Percentiles rank a stretch among this genome's conserved stretches.
Conservation (phyloP, 495 filamentous ascomycete species). For the Podospora bellae-mahoneyi region DNA sequence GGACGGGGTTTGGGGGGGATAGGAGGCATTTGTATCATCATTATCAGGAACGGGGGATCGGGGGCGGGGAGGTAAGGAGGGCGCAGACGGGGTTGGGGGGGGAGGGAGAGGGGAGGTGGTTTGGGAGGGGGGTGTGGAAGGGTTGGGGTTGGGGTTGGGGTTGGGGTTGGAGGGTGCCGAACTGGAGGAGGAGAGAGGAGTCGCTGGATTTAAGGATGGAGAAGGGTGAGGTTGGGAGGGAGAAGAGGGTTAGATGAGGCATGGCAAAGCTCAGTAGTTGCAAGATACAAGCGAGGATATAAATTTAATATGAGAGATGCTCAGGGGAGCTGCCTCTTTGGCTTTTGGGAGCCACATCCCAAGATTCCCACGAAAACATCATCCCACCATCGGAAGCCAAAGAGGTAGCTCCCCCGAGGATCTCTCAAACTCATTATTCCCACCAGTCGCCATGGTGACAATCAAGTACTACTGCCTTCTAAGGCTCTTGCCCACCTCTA, state of each 20-base stretch:
- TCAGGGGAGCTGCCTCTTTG: too few relatives aligned
- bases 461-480: too few relatives aligned
- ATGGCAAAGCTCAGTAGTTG: too few relatives aligned
- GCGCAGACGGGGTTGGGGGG: background rate
- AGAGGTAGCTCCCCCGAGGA: too few relatives aligned
- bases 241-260: background rate
- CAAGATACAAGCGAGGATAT: too few relatives aligned
- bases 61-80: background rate
- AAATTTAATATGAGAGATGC: too few relatives aligned
- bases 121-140: background rate
- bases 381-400: too few relatives aligned
- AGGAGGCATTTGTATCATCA: slow-evolving; percentile 7
- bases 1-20: background rate
- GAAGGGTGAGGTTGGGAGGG: background rate
- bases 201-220: background rate
- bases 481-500: too few relatives aligned
- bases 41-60: background rate
- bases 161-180: background rate
- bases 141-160: background rate
- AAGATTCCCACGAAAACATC: too few relatives aligned
- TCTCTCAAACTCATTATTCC: too few relatives aligned
- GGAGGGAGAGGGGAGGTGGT: background rate
- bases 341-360: too few relatives aligned
- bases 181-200: background rate
- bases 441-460: too few relatives aligned